Base-by-base conservation (phyloP, 768 basidiomycete species). In the Sporobolomyces roseus region DNA sequence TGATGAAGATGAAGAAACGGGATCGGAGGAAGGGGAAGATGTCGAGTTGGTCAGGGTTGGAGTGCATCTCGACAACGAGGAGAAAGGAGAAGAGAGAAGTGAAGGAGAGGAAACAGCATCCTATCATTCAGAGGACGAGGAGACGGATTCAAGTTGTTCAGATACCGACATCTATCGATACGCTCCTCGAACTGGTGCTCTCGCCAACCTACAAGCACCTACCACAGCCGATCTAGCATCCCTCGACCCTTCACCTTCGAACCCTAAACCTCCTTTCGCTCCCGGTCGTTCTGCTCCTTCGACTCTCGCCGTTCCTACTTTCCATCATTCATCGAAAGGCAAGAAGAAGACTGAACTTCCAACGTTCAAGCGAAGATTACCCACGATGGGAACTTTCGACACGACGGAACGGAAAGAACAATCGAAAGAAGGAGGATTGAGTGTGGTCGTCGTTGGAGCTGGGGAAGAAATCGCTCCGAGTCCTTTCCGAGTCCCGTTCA, bases 11-110 rank as follows among this genome's bases (percentile, higher is more conserved):
- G 72, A 71, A 29, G 64, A 30, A 23, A 74, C 68, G 43, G 73
- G 70, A 43, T 68, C 65, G 23, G 50, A 67, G 16, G 70, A 74
- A 35, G 68, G 59, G 19, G 66, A 71, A 38, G 68, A 68, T 27
- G 53, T 74, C 54, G 71, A 66, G 23, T 66, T 74, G 19, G 71
- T 70, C 16, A 60, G 75, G 25, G 62, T 75, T 30, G 75, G 75
- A 16, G 71, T 74, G 35, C 67, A 71, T 27, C 64, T 66, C n/a
- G 65, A 54, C 21, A 48, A 55, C 7, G 36, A 50, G 29, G 36
- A 27, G 38, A 27, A 23, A 53, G 51, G 51, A 30, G n/a, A 21
- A 9, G 25, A 50, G 6, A 27, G 29, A 27, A 53, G 32, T 12
- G 62, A 35, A 21, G 27, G 25, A 12, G 35, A 52, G 9, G 36